phyloP scores from a whole-genome alignment of 2,329 filamentous ascomycete species.

The Xylariaceae sp. region DNA sequence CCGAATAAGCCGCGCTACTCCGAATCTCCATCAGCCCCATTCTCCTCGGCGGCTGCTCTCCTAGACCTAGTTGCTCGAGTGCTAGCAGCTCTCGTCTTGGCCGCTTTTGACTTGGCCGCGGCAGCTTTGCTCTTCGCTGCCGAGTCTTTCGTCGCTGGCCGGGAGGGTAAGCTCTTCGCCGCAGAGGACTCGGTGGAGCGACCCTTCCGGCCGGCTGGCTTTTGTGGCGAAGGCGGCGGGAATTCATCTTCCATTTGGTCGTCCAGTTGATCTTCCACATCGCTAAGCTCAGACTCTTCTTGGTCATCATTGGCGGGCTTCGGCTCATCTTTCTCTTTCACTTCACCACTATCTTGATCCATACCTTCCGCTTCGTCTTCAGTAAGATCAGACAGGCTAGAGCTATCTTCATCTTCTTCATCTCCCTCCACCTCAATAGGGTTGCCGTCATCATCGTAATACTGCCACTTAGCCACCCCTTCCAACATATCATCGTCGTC shows the following conservation, averaged over 20 bases:
- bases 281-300: slow-evolving; percentile 24
- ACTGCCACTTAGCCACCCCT: slow-evolving; percentile 57
- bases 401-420: slow-evolving; percentile 20
- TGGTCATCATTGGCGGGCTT: slow-evolving; percentile 9
- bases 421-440: slow-evolving; percentile 27
- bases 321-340: slow-evolving; percentile 18
- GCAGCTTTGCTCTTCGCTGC: slow-evolving; percentile 26
- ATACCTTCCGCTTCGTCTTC: slow-evolving; percentile 25
- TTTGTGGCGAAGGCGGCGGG: slow-evolving; percentile 22
- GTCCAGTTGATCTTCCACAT: slow-evolving; percentile 19
- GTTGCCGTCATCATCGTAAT: slow-evolving; percentile 40
- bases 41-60: slow-evolving; percentile 22
- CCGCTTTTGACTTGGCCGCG: slow-evolving; percentile 23
- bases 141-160: slow-evolving; percentile 27
- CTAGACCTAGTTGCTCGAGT: slow-evolving; percentile 31
- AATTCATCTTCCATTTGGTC: slow-evolving; percentile 20
- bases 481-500: slow-evolving; percentile 60
- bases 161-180: slow-evolving; percentile 26
- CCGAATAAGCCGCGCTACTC: slow-evolving; percentile 3
- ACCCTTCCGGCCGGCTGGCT: slow-evolving; percentile 27
- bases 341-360: slow-evolving; percentile 21
- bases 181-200: slow-evolving; percentile 23
- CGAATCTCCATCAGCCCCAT: slow-evolving; percentile 21
- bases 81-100: slow-evolving; percentile 20
- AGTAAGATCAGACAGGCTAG: slow-evolving; percentile 14